Evolutionary conservation across 176 grass and related monocot genomes (phyloP).

Genomic region (Oryza punctata): DNA sequence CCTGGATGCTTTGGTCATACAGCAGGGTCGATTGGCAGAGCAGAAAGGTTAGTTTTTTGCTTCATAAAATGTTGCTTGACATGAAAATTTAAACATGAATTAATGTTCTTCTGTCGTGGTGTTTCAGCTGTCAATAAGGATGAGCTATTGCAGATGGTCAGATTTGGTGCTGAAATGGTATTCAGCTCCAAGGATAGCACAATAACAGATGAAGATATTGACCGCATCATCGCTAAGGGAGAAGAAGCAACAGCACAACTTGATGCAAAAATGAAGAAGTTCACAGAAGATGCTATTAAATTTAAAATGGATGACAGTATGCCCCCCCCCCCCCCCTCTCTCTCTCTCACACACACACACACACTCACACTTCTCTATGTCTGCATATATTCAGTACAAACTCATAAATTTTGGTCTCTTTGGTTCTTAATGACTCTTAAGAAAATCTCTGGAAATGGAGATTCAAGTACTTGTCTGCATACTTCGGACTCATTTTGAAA

Average conservation of each 20-base stretch:
- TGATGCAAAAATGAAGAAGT: constrained; percentile 90
- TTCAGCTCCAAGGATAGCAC: constrained; percentile 88
- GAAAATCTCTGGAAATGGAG: neutral
- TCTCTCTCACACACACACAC: too few species aligned
- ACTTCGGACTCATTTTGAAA: neutral
- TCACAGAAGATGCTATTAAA: constrained; percentile 91
- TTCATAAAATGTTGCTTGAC: constrained; percentile 12
- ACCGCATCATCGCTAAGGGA: constrained; percentile 82
- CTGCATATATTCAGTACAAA: constrained; percentile 2
- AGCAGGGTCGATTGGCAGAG: constrained; percentile 78
- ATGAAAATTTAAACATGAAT: constrained; percentile 10
- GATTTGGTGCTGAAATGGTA: constrained; percentile 92
- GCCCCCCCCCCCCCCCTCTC: neutral
- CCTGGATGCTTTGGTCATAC: constrained; percentile 65
- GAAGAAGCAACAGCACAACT: constrained; percentile 82
- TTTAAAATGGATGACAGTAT: constrained; percentile 95
- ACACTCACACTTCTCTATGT: neutral
- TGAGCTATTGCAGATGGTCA: constrained; percentile 86
- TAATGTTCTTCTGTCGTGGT: constrained; percentile 28
- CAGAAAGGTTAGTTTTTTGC: constrained; percentile 60
- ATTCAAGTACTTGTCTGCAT: neutral
- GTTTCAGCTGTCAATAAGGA: constrained; percentile 83
- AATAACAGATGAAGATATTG: constrained; percentile 87
- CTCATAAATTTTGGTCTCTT: neutral
- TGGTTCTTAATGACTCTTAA: neutral